phyloP scores from a whole-genome alignment of 306 rosid genomes.

The Prunus mume region DNA sequence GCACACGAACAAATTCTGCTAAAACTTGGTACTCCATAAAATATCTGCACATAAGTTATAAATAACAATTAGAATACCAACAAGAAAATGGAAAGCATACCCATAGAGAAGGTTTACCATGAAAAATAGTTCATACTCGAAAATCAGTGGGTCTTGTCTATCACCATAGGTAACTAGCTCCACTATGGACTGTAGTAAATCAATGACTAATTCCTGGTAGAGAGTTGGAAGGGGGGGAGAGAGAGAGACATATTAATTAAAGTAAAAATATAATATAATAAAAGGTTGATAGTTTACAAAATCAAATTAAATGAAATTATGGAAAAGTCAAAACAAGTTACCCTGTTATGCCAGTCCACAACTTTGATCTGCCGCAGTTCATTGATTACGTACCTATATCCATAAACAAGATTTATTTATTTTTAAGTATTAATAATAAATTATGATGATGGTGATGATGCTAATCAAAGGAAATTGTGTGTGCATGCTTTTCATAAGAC shows the following conservation, averaged over 20 bases:
- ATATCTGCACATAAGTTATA: slow-evolving; percentile 49
- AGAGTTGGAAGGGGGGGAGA: background rate
- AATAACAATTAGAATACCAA: slow-evolving; percentile 8
- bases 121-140: slow-evolving; percentile 53
- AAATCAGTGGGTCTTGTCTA: slow-evolving; percentile 72
- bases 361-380: slow-evolving; percentile 39
- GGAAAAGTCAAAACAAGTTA: slow-evolving; percentile 11
- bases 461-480: background rate
- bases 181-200: slow-evolving; percentile 71
- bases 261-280: background rate
- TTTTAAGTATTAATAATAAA: background rate
- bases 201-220: slow-evolving; percentile 65
- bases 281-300: background rate
- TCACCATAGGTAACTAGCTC: slow-evolving; percentile 85
- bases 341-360: slow-evolving; percentile 39
- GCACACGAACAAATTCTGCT: slow-evolving; percentile 70
- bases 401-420: background rate
- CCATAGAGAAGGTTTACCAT: slow-evolving; percentile 15
- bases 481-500: too few relatives aligned
- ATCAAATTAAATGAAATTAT: background rate
- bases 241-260: background rate
- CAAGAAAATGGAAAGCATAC: slow-evolving; percentile 11
- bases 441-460: background rate
- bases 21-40: slow-evolving; percentile 89
- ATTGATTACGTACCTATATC: slow-evolving; percentile 24